Percentiles rank a stretch among this genome's conserved stretches.
phyloP scores from a whole-genome alignment of 176 grass and related monocot genomes.

The Oryza officinalis region DNA sequence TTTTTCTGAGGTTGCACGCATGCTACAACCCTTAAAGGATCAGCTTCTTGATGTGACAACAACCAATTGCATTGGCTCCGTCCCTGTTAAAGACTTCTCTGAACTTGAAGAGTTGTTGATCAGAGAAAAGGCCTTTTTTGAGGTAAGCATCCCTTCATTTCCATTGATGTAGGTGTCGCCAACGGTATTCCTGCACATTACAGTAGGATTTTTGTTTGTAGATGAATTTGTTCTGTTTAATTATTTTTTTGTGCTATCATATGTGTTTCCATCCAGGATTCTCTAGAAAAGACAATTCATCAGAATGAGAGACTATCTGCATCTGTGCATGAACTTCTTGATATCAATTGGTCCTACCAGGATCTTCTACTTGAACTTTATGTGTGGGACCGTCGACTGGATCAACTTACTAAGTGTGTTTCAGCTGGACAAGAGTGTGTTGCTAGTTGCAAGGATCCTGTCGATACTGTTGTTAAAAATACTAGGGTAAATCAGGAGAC shows the following conservation, averaged over 20 bases:
- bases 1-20: constrained; percentile 65
- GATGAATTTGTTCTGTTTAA: constrained; percentile 37
- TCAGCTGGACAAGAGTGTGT: constrained; percentile 33
- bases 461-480: constrained; percentile 23
- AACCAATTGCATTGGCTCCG: constrained; percentile 35
- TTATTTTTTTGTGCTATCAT: constrained; percentile 24
- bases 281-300: constrained; percentile 44
- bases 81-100: constrained; percentile 58
- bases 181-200: background rate
- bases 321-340: constrained; percentile 57
- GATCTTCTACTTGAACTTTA: constrained; percentile 79
- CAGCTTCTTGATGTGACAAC: constrained; percentile 38
- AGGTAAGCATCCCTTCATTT: constrained; percentile 53
- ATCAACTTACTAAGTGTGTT: constrained; percentile 65
- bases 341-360: constrained; percentile 84
- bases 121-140: constrained; percentile 70
- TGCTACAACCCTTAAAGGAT: constrained; percentile 69
- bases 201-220: background rate
- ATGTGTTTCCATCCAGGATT: constrained; percentile 49
- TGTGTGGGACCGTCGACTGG: constrained; percentile 83
- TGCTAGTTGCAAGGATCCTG: constrained; percentile 39
- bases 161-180: background rate
- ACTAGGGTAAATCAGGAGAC: background rate
- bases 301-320: constrained; percentile 43
- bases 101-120: constrained; percentile 69